Evolutionary conservation across 306 rosid species (phyloP), one percentile per base, ranked within the genome.

Genomic region (Crataegus laevigata): DNA sequence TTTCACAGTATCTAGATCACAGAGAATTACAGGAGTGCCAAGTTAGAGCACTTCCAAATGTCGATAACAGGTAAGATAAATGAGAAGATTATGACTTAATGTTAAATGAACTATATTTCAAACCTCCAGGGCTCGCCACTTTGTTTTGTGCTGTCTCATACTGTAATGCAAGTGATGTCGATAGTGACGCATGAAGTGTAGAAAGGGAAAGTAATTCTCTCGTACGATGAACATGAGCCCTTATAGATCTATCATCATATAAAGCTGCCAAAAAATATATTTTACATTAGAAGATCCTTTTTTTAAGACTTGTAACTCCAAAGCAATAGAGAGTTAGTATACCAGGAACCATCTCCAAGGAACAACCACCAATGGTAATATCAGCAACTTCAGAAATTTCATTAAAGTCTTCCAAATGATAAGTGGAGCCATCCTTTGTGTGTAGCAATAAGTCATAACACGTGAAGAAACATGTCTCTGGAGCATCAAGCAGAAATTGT

Each of bases 291-390:
- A 75, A 87, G 61, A 76, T 73, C 72, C 81, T 52, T 71, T 79
- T 79, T 58, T 68, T 77, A 51, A 78, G 38, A 81, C 61, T 34
- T 52, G 54, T 18, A 66, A 28, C 70, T 54, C 54, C 29, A 57
- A 51, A 22, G 42, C 7, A 61, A 64, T 52, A 80, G 60, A 78
- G 6, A 60, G 1, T 40, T 52, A 73, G 73, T 55, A 69, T 91
- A 96, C 99, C 98, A 64, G 97, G 98, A 72, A 92, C 97, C 96
- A 96, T 96, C 88, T 96, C 99, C 88, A 96, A 89, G 70, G 96
- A 86, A 84, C 98, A 96, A 55, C 97, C 98, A 40, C 99, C 99
- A 79, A 83, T 52, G 22, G 99, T 96, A 78, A 96, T 92, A 80
- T 96, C 99, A 90, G 97, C 96, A 79, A 96, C 98, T 83, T 92